These are phyloP conservation scores for Borealophlyctis nickersoniae DNA, from an alignment of 192 early-diverging fungal species.

Conservation along the genomic window DNA sequence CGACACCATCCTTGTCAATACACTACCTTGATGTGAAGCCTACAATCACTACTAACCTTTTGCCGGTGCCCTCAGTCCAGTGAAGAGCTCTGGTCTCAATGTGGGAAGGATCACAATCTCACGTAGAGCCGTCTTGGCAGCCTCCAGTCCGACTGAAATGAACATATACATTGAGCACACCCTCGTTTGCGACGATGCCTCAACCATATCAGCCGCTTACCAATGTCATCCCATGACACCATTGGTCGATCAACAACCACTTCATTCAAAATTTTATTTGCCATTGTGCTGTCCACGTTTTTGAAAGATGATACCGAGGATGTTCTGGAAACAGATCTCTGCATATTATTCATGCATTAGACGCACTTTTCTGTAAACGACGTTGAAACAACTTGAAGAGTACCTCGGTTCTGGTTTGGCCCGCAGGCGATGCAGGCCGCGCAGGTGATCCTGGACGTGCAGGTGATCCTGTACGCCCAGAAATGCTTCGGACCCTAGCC, in stretches of 20 bases:
- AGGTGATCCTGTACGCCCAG: no score
- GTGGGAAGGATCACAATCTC: slow-evolving; percentile 58
- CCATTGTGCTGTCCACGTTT: slow-evolving; percentile 37
- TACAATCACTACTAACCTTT: no score
- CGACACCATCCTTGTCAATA: no score
- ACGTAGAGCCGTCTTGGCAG: slow-evolving; percentile 46
- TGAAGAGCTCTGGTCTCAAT: slow-evolving; percentile 55
- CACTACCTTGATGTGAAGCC: no score
- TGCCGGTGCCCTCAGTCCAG: slow-evolving; percentile 51
- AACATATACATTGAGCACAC: background rate
- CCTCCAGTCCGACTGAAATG: slow-evolving; percentile 41
- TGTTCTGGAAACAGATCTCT: background rate
- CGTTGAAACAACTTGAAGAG: no score
- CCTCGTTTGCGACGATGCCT: no score
- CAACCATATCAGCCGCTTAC: slow-evolving; percentile 13
- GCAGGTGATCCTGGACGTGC: no score
- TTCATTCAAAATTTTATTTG: slow-evolving; percentile 51
- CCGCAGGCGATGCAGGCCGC: no score
- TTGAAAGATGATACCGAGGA: slow-evolving; percentile 5
- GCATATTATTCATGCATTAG: no score
- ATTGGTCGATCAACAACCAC: slow-evolving; percentile 42
- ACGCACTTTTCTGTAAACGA: no score
- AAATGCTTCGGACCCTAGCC: no score
- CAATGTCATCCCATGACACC: slow-evolving; percentile 52
- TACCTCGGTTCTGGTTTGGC: no score